A percentile compares a stretch with the other conserved stretches of the same genome.
Conservation (phyloP, 1,139 yeast genomes). For the Starmera stellimalicola region DNA sequence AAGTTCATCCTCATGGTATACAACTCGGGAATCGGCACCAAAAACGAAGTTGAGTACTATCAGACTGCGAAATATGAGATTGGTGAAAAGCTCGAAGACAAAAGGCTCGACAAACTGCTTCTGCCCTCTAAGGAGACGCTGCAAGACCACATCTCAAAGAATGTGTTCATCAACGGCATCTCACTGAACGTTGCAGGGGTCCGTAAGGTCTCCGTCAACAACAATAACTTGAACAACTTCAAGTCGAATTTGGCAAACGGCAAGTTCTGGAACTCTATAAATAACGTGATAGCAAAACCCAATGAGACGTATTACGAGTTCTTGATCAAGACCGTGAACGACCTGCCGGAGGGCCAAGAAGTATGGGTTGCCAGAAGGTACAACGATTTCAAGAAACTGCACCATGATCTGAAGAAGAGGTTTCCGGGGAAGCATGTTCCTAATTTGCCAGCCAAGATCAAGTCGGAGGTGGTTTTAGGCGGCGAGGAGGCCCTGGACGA, state of each 20-base stretch:
- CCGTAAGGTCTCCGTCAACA: conserved; percentile 9
- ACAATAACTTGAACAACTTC: conserved; percentile 5
- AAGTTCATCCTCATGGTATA: conserved; percentile 57
- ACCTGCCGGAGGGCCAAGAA: conserved; percentile 20
- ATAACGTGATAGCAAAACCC: conserved; percentile 10
- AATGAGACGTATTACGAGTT: conserved; percentile 22
- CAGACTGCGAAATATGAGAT: conserved; percentile 23
- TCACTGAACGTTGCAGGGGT: conserved; percentile 64
- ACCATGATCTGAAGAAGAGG: conserved; percentile 36
- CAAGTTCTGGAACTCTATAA: conserved; percentile 13
- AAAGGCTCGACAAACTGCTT: conserved; percentile 27
- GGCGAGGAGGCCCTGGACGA: conserved; percentile 5
- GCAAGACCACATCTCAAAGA: conserved; percentile 34
- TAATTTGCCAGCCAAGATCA: conserved; percentile 49
- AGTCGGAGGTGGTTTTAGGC: conserved; percentile 16
- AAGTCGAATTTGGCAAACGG: not conserved
- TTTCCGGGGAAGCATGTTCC: conserved; percentile 71
- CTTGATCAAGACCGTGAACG: conserved; percentile 19
- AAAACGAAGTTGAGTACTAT: conserved; percentile 44
- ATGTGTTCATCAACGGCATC: conserved; percentile 45
- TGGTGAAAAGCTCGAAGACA: conserved; percentile 14
- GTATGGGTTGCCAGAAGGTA: conserved; percentile 49
- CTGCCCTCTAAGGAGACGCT: conserved; percentile 47
- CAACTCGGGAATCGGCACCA: conserved; percentile 66
- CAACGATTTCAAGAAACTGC: conserved; percentile 52